Percentiles rank a stretch among this genome's conserved stretches.
phyloP scores from a whole-genome alignment of 208 protist genomes.

The Trypanosoma conorhini region DNA sequence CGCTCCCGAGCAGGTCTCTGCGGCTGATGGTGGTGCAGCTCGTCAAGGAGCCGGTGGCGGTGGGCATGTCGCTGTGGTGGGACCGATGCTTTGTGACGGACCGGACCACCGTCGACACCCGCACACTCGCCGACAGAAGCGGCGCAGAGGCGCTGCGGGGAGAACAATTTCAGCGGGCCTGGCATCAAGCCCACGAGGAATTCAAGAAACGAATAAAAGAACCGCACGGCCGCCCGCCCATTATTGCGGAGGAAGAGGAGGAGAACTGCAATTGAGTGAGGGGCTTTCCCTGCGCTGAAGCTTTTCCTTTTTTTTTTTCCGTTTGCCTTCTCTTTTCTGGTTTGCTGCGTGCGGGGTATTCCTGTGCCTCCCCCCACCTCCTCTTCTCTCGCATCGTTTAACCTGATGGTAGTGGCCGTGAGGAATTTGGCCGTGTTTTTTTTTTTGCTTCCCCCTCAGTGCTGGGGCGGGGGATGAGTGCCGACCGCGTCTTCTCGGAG shows the following conservation, averaged over 20 bases:
- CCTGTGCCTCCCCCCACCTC: no score
- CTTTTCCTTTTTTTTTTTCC: background rate
- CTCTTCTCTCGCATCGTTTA: background rate
- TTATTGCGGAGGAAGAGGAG: conserved; percentile 15
- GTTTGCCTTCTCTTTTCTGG: conserved; percentile 1
- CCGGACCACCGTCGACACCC: conserved; percentile 56
- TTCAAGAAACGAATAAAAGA: conserved; percentile 56
- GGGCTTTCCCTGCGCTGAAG: background rate
- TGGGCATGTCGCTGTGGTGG: conserved; percentile 76
- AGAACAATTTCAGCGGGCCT: conserved; percentile 52
- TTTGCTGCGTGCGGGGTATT: no score
- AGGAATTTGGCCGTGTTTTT: background rate
- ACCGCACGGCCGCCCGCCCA: conserved; percentile 11
- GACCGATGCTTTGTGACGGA: conserved; percentile 69
- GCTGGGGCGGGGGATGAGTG: conserved; percentile 7
- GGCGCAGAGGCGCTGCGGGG: conserved; percentile 20
- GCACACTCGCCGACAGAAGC: conserved; percentile 41
- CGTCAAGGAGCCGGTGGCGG: conserved; percentile 61
- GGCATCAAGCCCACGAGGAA: conserved; percentile 67
- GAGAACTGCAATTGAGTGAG: background rate
- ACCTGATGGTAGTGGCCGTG: background rate
- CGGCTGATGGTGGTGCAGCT: conserved; percentile 70
- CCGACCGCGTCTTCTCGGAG: conserved; percentile 18
- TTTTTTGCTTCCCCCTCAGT: background rate
- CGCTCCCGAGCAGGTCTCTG: conserved; percentile 33